Evolutionary conservation across 805 yeast genomes (phyloP).

Genomic region (Candida hungchunana): DNA sequence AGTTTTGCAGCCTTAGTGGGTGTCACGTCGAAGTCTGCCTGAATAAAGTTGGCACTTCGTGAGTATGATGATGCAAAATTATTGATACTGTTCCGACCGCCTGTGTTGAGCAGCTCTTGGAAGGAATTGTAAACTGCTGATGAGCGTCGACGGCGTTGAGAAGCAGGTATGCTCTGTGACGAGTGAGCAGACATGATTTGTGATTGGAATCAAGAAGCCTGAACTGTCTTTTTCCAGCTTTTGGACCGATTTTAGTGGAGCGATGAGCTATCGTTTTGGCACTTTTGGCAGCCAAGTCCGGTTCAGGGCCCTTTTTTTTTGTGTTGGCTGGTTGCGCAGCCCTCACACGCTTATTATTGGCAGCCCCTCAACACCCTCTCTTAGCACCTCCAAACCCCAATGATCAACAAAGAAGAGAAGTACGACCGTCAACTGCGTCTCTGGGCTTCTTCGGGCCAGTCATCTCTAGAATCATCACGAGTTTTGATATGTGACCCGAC

Average conservation of each 20-base stretch:
- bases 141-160: slow-evolving; percentile 15
- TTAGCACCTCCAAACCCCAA: neutral
- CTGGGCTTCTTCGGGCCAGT: slow-evolving; percentile 82
- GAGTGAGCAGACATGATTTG: neutral
- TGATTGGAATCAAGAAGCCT: too few relatives aligned
- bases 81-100: slow-evolving; percentile 25
- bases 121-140: slow-evolving; percentile 23
- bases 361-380: neutral
- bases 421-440: slow-evolving; percentile 86
- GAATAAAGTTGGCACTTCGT: slow-evolving; percentile 24
- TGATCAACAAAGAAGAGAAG: slow-evolving; percentile 37
- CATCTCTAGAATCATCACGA: slow-evolving; percentile 48
- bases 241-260: too few relatives aligned
- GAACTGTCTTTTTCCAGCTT: too few relatives aligned
- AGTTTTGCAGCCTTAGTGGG: slow-evolving; percentile 17
- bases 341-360: neutral
- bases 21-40: slow-evolving; percentile 26
- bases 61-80: slow-evolving; percentile 27
- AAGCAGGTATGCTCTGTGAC: neutral
- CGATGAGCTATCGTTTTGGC: too few relatives aligned
- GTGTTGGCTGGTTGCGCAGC: too few relatives aligned
- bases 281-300: too few relatives aligned
- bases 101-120: slow-evolving; percentile 22
- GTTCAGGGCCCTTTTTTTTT: too few relatives aligned
- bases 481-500: slow-evolving; percentile 59